Evolutionary conservation across 306 rosid genomes (phyloP).

Genomic region (Erythrophleum fordii): DNA sequence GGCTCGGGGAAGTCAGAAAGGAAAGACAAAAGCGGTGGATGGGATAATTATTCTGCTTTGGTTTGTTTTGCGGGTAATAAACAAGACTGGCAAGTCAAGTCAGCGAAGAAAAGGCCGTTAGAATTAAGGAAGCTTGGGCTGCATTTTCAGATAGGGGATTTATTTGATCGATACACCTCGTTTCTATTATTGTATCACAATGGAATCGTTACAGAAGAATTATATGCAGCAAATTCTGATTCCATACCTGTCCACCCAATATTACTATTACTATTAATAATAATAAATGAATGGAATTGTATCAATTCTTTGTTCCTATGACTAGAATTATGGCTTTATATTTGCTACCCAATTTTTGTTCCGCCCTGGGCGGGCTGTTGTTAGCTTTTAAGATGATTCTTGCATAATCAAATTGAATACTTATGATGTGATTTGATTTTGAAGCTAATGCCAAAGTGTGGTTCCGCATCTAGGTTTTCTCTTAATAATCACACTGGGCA

Average conservation of each 20-base stretch:
- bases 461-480: too few relatives aligned
- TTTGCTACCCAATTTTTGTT: too few relatives aligned
- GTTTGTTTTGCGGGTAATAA: conserved; percentile 11
- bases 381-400: too few relatives aligned
- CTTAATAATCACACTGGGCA: too few relatives aligned
- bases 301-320: neutral
- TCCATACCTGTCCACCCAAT: conserved; percentile 30
- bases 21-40: conserved; percentile 7
- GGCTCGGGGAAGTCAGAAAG: conserved; percentile 8
- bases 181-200: neutral
- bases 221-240: neutral
- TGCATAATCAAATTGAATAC: too few relatives aligned
- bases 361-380: too few relatives aligned
- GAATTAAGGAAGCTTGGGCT: neutral
- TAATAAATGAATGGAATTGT: neutral
- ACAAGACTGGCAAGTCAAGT: neutral
- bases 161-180: neutral
- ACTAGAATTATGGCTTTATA: too few relatives aligned
- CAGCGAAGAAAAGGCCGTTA: neutral
- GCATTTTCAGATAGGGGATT: neutral
- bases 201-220: conserved; percentile 32
- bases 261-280: conserved; percentile 10
- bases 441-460: too few relatives aligned
- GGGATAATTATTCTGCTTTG: neutral
- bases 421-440: too few relatives aligned